These are phyloP conservation scores for Byssoonygena ceratinophila DNA, from an alignment of 2,329 filamentous ascomycete genomes.

Conservation along the genomic window DNA sequence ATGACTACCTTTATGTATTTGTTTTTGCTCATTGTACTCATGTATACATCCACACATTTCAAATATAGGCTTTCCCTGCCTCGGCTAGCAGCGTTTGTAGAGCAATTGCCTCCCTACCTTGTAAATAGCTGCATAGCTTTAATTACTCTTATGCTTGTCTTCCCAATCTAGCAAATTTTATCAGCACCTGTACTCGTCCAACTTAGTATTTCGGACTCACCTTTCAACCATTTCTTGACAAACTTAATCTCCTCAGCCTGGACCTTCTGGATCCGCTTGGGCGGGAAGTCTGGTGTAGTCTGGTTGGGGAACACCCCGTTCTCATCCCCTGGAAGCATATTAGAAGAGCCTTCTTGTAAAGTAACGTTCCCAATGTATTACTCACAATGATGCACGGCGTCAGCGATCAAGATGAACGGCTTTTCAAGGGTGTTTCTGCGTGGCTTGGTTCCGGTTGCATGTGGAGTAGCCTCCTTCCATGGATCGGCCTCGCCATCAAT, in stretches of 20 bases:
- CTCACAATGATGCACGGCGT: slow-evolving; percentile 75
- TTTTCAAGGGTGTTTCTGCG: slow-evolving; percentile 52
- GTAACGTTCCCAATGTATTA: too few species aligned
- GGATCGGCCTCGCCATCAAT: slow-evolving; percentile 70
- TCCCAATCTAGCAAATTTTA: background rate
- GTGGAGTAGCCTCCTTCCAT: slow-evolving; percentile 64
- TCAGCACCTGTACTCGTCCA: background rate
- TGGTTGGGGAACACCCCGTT: slow-evolving; percentile 44
- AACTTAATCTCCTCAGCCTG: slow-evolving; percentile 39
- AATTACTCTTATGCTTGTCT: slow-evolving; percentile 1
- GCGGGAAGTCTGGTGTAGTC: slow-evolving; percentile 40
- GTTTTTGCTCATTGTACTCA: background rate
- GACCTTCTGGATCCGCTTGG: slow-evolving; percentile 36
- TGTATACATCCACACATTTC: background rate
- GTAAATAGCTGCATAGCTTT: background rate
- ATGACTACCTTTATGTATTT: background rate
- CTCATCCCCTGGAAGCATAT: slow-evolving; percentile 33
- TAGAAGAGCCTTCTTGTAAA: slow-evolving; percentile 25
- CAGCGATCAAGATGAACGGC: slow-evolving; percentile 62
- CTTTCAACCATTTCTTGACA: slow-evolving; percentile 43
- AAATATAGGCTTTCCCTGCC: background rate
- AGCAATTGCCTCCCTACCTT: background rate
- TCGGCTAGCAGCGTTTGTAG: background rate
- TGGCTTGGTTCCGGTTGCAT: slow-evolving; percentile 51
- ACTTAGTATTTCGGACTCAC: slow-evolving; percentile 16